Base-by-base conservation (phyloP, 2,329 filamentous ascomycete species). In the Pseudogymnoascus sp. region DNA sequence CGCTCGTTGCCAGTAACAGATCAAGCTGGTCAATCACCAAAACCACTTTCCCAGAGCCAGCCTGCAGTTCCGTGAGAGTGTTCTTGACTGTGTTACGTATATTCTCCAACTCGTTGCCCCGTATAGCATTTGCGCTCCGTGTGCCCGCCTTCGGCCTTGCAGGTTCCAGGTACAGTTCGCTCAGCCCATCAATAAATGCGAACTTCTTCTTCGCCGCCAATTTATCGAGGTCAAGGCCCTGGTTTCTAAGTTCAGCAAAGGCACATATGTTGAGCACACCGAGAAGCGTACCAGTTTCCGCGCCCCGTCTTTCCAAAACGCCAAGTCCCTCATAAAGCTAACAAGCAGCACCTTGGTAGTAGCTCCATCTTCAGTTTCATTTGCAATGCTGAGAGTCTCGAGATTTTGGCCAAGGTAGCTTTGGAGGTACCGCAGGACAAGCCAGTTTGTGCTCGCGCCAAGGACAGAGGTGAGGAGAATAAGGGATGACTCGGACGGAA, bases 281-380 rank as follows among this genome's bases (percentile, higher is more conserved):
- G 58, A 5, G 20, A 28, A 25, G 72, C 79, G 65, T 75, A 90
- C 88, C 70, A 91, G 74, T 73, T 86, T 86, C 60, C 84, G 81
- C 2, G 81, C 81, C 58, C 89, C 87, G 2, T 86, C 83, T 64
- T 78, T 85, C 91, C 92, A 97, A 71, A 96, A 95, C 1, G 82
- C 77, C 65, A 81, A 83, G 68, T 93, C 88, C 63, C 90, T 82
- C 74, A 96, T 76, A 74, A 94, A 96, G 76, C 89, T 95, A 62
- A 94, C 85, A 2, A 97, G 78, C 2, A 96, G 79, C 0, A 97
- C 81, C 58, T 77, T 80, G 25, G 73, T 74, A 54, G n/a, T 54
- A 43, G 75, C 74, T 9, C 70, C 70, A 57, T 67, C 66, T 38
- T 62, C 65, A 35, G 68, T 68, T 30, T 70, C 63, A 36, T 41